Evolutionary conservation across 2,329 filamentous ascomycete genomes (phyloP), one percentile per base, ranked within the genome.

Genomic region (Allantophomopsis cytisporea): DNA sequence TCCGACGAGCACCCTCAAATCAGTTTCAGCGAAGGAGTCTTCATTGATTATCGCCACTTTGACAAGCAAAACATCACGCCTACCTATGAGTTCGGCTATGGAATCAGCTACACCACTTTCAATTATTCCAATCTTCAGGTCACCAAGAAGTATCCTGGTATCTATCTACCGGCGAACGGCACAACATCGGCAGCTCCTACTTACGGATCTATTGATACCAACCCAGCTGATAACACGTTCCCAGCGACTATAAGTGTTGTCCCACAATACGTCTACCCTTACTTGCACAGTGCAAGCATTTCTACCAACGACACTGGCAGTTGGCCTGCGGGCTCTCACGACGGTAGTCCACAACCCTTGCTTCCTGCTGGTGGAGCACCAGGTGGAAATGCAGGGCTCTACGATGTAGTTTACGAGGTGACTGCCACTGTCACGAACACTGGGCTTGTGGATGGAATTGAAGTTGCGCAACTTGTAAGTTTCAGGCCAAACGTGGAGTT

Each of bases 21-120:
- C 28, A 72, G 85, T 51, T 93, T 86, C 54, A 63, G 66, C 8
- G 84, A 91, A 57, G 84, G 85, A 12, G 67, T 81, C 39, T 85
- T 88, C 57, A 86, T 93, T 52, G 85, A 91, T 59, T 85, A 86
- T 61, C 73, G 81, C 32, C 66, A 79, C 49, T 85, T 91, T 39
- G 85, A 93, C 60, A 52, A 60, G 1, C 55, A 62, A 32, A 59
- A 71, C 45, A 69, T 75, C 42, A 71, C 73, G 5, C 83, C 84
- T 1, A 71, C 81, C 43, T 91, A 80, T 58, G 83, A 88, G 53
- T 93, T 91, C 48, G 85, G 85, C 8, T 83, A 72, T 52, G 86
- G 86, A 38, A 64, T 93, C 13, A 82, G 75, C 4, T 93, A 91
- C 66, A 85, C 83, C 1, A 84, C 69, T 1, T 89, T 89, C 54